A percentile compares a stretch with the other conserved stretches of the same genome.
Conservation (phyloP, 768 basidiomycete genomes). For the Cyathus striatus region DNA sequence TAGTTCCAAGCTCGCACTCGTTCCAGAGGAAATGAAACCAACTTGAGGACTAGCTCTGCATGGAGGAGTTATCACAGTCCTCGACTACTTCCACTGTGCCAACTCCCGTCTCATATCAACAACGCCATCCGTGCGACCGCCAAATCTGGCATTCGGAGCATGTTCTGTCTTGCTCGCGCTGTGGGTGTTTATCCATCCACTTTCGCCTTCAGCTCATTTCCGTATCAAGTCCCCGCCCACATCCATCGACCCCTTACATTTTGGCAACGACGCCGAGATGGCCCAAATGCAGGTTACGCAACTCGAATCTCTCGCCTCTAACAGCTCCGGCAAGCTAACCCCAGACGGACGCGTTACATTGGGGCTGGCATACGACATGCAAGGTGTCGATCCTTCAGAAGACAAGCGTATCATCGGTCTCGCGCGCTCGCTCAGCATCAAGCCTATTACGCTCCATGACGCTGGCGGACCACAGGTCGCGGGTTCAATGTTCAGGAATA, state of each 20-base stretch:
- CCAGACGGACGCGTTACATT: neutral
- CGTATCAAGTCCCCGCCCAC: neutral
- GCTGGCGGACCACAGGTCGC: neutral
- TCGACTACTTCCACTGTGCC: neutral
- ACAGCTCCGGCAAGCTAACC: neutral
- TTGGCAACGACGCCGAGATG: neutral
- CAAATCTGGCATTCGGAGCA: neutral
- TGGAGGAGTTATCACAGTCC: neutral
- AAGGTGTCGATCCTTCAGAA: neutral
- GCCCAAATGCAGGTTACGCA: neutral
- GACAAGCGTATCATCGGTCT: neutral
- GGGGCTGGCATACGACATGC: neutral
- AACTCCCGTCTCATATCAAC: neutral
- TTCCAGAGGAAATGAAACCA: neutral
- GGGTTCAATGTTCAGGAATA: neutral
- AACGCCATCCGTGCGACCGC: neutral
- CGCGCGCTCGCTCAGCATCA: neutral
- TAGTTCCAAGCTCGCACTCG: neutral
- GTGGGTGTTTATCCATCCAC: neutral
- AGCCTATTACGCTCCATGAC: neutral
- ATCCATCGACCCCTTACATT: neutral
- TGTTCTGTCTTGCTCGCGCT: neutral
- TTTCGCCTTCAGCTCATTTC: neutral
- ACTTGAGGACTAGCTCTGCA: neutral
- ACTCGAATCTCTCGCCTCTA: neutral